Evolutionary conservation across 805 yeast genomes (phyloP).

Genomic region (Candida boidinii): DNA sequence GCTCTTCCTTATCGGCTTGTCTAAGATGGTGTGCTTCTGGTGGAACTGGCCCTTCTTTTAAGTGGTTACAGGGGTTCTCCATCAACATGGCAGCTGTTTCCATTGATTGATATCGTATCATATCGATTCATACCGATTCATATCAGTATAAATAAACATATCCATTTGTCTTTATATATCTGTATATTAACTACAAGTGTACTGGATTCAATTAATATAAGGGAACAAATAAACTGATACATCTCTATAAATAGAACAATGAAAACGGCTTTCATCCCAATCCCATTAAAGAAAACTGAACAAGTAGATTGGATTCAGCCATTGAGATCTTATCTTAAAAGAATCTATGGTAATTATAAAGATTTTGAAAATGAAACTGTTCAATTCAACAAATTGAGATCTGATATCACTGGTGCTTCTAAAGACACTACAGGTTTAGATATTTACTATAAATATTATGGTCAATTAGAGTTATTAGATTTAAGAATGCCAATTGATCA

Average conservation of each 20-base stretch:
- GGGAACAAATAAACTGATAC: not conserved
- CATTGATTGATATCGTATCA: no score
- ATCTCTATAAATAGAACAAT: slow-evolving; percentile 5
- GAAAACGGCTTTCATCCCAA: slow-evolving; percentile 18
- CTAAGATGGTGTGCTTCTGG: no score
- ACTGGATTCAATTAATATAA: not conserved
- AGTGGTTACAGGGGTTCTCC: no score
- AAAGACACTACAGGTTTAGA: slow-evolving; percentile 32
- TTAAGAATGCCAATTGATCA: slow-evolving; percentile 61
- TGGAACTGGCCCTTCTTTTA: no score
- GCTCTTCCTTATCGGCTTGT: no score
- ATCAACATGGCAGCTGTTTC: no score
- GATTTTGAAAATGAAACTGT: slow-evolving; percentile 51
- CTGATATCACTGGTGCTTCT: slow-evolving; percentile 43
- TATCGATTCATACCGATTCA: no score
- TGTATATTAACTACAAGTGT: no score
- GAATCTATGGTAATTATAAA: slow-evolving; percentile 53
- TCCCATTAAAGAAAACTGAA: slow-evolving; percentile 37
- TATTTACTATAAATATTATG: slow-evolving; percentile 61
- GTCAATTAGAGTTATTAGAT: slow-evolving; percentile 73
- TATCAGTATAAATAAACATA: no score
- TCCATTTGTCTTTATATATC: no score
- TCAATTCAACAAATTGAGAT: slow-evolving; percentile 49
- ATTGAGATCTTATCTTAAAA: slow-evolving; percentile 44
- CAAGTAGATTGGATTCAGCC: slow-evolving; percentile 62